Evolutionary conservation across 2,329 filamentous ascomycete genomes (phyloP).

Genomic region (Trichoderma semiorbis): DNA sequence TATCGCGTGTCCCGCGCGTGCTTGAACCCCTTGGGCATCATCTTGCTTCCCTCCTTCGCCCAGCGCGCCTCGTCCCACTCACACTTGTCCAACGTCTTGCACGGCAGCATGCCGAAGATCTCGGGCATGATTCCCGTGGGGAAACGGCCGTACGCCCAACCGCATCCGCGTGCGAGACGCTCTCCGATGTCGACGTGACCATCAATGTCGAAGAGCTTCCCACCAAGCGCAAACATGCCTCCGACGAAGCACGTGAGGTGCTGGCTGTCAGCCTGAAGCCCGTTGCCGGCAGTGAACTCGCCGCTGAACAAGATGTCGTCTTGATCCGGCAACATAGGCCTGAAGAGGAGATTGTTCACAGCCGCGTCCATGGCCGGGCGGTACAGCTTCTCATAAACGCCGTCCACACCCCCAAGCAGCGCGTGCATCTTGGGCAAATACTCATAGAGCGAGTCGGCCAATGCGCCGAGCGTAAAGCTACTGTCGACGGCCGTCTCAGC

Average conservation of each 20-base stretch:
- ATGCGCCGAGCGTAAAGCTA: slow-evolving; percentile 50
- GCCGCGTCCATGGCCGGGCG: slow-evolving; percentile 59
- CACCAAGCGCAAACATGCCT: slow-evolving; percentile 65
- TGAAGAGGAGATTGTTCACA: slow-evolving; percentile 63
- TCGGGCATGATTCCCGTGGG: slow-evolving; percentile 59
- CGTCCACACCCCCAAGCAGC: slow-evolving; percentile 60
- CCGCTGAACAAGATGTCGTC: slow-evolving; percentile 54
- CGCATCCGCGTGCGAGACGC: slow-evolving; percentile 52
- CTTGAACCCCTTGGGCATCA: slow-evolving; percentile 57
- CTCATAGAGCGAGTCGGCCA: slow-evolving; percentile 58
- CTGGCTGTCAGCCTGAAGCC: slow-evolving; percentile 31
- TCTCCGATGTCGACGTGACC: slow-evolving; percentile 48
- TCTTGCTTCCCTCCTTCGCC: slow-evolving; percentile 24
- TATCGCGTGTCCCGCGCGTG: slow-evolving; percentile 50
- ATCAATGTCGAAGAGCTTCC: slow-evolving; percentile 52
- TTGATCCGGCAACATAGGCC: slow-evolving; percentile 61
- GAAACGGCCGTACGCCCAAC: slow-evolving; percentile 55
- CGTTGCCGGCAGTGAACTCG: slow-evolving; percentile 28
- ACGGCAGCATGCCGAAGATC: slow-evolving; percentile 45
- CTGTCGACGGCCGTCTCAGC: slow-evolving; percentile 51
- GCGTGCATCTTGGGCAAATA: slow-evolving; percentile 62
- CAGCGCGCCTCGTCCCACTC: slow-evolving; percentile 31
- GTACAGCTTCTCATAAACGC: slow-evolving; percentile 64
- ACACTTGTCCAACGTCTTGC: slow-evolving; percentile 36
- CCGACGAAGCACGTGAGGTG: slow-evolving; percentile 59